Conservation (phyloP, 2,329 filamentous ascomycete species). For the Fusarium mangiferae region DNA sequence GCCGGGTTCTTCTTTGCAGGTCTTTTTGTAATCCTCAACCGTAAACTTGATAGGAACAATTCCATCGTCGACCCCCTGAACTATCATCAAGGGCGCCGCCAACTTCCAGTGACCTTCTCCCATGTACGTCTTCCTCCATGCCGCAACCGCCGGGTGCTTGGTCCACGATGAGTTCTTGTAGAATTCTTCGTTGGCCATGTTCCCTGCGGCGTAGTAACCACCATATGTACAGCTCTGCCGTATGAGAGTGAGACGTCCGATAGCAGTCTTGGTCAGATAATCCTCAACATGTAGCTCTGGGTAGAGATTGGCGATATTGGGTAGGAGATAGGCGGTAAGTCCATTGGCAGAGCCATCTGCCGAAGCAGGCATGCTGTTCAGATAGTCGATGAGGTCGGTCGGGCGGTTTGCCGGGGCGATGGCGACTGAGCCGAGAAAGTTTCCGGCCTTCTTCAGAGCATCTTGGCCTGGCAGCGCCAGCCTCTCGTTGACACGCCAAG, state of each 20-base stretch:
- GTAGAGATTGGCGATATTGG: background rate
- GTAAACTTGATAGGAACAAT: background rate
- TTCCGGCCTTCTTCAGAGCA: background rate
- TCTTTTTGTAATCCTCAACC: background rate
- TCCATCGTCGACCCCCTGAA: background rate
- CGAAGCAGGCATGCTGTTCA: background rate
- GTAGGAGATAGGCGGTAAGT: background rate
- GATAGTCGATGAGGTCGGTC: background rate
- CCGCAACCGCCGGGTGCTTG: background rate
- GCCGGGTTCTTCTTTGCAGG: background rate
- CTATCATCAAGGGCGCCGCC: background rate
- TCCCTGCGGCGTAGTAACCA: background rate
- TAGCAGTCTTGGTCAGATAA: background rate
- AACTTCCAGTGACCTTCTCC: background rate
- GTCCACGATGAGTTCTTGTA: background rate
- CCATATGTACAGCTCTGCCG: background rate
- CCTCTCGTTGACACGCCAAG: background rate
- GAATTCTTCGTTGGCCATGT: background rate
- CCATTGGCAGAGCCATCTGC: background rate
- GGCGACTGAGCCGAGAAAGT: background rate
- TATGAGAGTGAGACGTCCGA: background rate
- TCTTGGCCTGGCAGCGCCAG: background rate
- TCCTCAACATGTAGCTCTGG: background rate
- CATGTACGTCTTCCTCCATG: background rate
- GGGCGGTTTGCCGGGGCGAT: background rate